A percentile compares a stretch with the other conserved stretches of the same genome.
Evolutionary conservation across 331 rosid species (phyloP).

Genomic region (Malus hybrid): DNA sequence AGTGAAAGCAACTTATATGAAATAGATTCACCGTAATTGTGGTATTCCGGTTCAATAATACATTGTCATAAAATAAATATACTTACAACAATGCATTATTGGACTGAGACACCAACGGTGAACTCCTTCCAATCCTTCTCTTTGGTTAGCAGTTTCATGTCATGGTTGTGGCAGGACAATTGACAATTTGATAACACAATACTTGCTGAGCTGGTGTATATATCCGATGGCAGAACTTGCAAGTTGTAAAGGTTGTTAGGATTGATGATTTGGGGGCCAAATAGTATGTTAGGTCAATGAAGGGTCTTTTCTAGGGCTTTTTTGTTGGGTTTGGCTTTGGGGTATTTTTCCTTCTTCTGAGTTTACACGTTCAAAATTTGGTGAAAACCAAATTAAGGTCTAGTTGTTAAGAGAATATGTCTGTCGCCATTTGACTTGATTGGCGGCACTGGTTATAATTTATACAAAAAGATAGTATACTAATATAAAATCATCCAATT

Average conservation of each 20-base stretch:
- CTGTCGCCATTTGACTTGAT: no score
- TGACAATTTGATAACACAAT: neutral
- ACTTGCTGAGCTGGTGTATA: neutral
- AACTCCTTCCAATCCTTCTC: neutral
- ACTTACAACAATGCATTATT: no score
- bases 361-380: neutral
- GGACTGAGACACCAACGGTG: accelerated
- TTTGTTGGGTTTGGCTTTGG: neutral
- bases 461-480: no score
- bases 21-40: no score
- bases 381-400: neutral
- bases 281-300: neutral
- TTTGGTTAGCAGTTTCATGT: neutral
- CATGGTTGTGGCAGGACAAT: neutral
- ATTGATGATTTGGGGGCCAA: neutral
- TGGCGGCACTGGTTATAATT: no score
- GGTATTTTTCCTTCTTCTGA: neutral
- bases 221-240: neutral
- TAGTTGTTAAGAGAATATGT: no score
- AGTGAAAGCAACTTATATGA: no score
- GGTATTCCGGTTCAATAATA: no score
- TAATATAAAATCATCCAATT: no score
- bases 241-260: neutral
- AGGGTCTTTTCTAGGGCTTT: neutral
- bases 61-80: no score